A percentile compares a stretch with the other conserved stretches of the same genome.
These are phyloP conservation scores for Microbotryum violaceum DNA, from an alignment of 1,284 basidiomycete species.

Conservation along the genomic window DNA sequence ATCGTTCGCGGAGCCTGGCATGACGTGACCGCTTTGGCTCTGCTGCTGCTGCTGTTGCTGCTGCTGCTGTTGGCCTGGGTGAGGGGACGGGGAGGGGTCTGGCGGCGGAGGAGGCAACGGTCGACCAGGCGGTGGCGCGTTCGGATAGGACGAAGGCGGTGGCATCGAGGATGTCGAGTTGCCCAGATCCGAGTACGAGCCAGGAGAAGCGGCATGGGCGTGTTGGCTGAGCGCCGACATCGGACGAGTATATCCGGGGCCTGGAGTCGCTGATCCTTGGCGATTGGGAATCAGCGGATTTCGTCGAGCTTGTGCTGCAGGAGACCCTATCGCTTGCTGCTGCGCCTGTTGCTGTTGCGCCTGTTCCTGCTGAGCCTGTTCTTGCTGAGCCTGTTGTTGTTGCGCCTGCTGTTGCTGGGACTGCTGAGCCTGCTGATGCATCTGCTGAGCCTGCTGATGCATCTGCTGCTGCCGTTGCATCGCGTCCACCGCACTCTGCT, in stretches of 20 bases:
- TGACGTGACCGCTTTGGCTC: background rate
- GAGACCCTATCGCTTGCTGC: background rate
- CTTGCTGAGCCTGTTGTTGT: conserved; percentile 9
- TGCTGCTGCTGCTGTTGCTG: background rate
- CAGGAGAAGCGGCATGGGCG: background rate
- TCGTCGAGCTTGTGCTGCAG: no score
- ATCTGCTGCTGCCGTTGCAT: background rate
- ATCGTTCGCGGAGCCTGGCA: background rate
- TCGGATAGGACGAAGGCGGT: background rate
- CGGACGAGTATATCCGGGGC: background rate
- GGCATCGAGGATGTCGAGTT: background rate
- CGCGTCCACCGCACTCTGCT: no score
- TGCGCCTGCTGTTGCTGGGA: background rate
- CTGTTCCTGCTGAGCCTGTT: background rate
- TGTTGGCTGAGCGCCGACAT: conserved; percentile 9
- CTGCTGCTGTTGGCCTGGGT: background rate
- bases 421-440: no score
- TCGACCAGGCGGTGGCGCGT: background rate
- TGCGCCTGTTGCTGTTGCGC: background rate
- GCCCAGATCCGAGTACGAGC: background rate
- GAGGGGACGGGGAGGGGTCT: background rate
- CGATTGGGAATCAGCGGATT: no score
- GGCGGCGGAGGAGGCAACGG: background rate
- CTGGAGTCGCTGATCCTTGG: no score
- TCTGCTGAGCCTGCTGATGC: background rate